Percentiles rank a stretch among this genome's conserved stretches.
phyloP scores from a whole-genome alignment of 225 moss, liverwort and hornwort species.

The Straminergon stramineum region DNA sequence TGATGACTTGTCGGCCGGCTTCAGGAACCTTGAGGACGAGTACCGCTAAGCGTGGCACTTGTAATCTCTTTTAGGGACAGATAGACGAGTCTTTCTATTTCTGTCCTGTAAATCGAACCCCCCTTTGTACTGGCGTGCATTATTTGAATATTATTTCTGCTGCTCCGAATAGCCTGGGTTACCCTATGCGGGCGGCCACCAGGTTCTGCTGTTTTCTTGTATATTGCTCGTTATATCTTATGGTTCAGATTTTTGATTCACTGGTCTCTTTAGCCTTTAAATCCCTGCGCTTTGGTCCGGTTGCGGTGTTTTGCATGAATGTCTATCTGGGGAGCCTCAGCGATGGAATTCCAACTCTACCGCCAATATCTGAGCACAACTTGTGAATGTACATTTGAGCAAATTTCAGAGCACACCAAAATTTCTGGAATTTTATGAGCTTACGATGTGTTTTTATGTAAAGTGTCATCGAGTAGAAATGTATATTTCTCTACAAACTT shows the following conservation, averaged over 20 bases:
- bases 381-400: neutral
- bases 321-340: neutral
- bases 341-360: neutral
- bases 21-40: constrained; percentile 91
- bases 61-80: neutral
- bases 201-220: constrained; percentile 23
- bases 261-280: neutral
- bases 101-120: constrained; percentile 14
- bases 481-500: neutral
- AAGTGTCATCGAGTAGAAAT: neutral
- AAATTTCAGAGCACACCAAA: neutral
- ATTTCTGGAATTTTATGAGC: neutral
- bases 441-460: neutral
- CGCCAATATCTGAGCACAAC: no score
- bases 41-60: constrained; percentile 46
- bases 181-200: neutral
- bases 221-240: neutral
- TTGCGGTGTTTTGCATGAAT: constrained; percentile 8
- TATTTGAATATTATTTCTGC: constrained; percentile 23
- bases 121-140: constrained; percentile 20
- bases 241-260: neutral
- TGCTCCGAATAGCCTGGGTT: constrained; percentile 8
- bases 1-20: constrained; percentile 68
- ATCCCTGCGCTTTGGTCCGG: constrained; percentile 18
- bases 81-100: neutral